Base-by-base conservation (phyloP, 352 stramenopile species). In the Phytophthora crassamura region DNA sequence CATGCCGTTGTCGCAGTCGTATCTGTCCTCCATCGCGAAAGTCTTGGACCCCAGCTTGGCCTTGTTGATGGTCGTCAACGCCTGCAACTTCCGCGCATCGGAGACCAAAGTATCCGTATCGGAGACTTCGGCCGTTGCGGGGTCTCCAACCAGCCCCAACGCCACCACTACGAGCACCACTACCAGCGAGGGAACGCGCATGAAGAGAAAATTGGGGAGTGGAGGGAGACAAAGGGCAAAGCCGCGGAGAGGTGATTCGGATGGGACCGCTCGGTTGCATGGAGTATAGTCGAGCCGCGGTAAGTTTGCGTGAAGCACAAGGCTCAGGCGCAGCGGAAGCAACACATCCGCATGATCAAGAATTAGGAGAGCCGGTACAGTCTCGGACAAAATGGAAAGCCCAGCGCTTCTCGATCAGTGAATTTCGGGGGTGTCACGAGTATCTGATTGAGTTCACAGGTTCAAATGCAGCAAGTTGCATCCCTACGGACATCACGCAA, bases 1-100 rank as follows among this genome's bases (percentile, higher is more conserved):
- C 59, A 83, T 78, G 12, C 60, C 39, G 33, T 74, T 69, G 22
- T 78, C 57, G 40, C 77, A 86, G 36, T 78, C 74, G 59, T 82
- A 72, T 40, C 55, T 77, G 60, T 81, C 67, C 18, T 82, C 71
- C 38, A 85, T 58, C 12, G 70, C 74, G 64, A 87, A 87, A 15
- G 64, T 84, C 42, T 72, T 61, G 30, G 78, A 87, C 50, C 68
- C 71, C 5, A 69, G 56, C 32, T 61, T 34, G 2, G 78, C 73
- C 33, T 70, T 62, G 14, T 63, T 48, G 47, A 84, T 82, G 12
- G 65, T 60, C 25, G 62, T 74, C 39, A 66, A 40, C 22, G 35
- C 36, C 30, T 68, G 64, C 11, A 68, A 46, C 28, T 22, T 12
- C 47, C 49, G 30, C 5, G 33, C 22, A 30, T 64, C 35, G 63